A percentile compares a stretch with the other conserved stretches of the same genome.
phyloP scores from a whole-genome alignment of 345 rosid genomes.

The Murraya paniculata region DNA sequence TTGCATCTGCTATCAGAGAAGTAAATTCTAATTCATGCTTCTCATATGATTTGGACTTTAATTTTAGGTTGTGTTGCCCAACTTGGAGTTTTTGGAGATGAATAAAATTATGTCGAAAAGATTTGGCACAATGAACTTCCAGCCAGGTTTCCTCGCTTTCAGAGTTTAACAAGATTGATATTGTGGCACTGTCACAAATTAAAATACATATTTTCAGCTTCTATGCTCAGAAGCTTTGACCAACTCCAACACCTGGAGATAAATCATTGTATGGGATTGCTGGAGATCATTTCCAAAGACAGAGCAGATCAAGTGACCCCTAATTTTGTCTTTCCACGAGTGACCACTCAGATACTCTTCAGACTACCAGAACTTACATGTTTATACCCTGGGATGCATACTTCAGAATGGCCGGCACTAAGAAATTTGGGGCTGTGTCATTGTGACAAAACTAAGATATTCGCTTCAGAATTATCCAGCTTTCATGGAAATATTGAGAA shows the following conservation, averaged over 20 bases:
- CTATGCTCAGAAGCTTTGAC: neutral
- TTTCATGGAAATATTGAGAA: too few relatives aligned
- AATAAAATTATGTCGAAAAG: neutral
- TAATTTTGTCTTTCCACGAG: too few relatives aligned
- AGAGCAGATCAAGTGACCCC: neutral
- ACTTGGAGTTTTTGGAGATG: conserved; percentile 3
- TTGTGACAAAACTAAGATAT: too few relatives aligned
- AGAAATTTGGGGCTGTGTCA: too few relatives aligned
- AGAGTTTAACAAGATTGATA: neutral
- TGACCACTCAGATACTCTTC: too few relatives aligned
- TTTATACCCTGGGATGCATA: too few relatives aligned
- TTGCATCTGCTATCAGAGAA: too few relatives aligned
- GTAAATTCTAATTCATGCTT: too few relatives aligned
- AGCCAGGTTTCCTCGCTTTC: neutral
- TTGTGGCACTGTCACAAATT: neutral
- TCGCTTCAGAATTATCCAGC: too few relatives aligned
- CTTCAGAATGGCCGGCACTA: too few relatives aligned
- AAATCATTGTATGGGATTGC: neutral
- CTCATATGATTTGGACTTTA: too few relatives aligned
- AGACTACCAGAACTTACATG: too few relatives aligned
- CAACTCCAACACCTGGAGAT: neutral
- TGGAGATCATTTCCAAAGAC: neutral
- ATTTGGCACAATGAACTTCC: conserved; percentile 10
- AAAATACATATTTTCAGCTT: neutral
- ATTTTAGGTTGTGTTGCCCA: conserved; percentile 23